Evolutionary conservation across 768 basidiomycete genomes (phyloP).

Genomic region (Tephrocybe sp.): DNA sequence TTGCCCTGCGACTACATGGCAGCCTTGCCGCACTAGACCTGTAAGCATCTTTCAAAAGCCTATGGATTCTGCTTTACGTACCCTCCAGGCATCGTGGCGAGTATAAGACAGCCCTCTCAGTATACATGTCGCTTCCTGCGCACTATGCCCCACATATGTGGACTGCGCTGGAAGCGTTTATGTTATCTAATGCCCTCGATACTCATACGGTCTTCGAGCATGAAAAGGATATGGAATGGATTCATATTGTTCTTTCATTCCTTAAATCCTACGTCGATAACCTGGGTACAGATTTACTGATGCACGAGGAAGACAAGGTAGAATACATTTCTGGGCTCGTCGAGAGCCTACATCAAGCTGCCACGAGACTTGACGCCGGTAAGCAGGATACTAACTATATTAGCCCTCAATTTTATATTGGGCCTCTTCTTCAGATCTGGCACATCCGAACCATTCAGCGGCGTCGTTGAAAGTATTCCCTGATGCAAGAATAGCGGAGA

Average conservation of each 20-base stretch:
- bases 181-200: conserved; percentile 74
- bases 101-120: conserved; percentile 59
- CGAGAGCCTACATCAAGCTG: conserved; percentile 45
- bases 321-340: conserved; percentile 56
- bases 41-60: conserved; percentile 45
- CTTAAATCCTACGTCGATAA: conserved; percentile 67
- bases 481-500: conserved; percentile 51
- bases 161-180: conserved; percentile 77
- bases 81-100: conserved; percentile 63
- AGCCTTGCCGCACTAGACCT: conserved; percentile 85
- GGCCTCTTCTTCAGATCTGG: conserved; percentile 48
- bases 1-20: conserved; percentile 83
- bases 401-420: not conserved
- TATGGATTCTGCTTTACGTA: not conserved
- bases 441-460: conserved; percentile 68
- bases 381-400: conserved; percentile 10
- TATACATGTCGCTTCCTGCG: conserved; percentile 79
- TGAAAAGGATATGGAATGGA: conserved; percentile 75
- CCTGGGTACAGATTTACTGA: conserved; percentile 49
- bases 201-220: conserved; percentile 59
- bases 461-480: conserved; percentile 51
- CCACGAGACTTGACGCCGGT: conserved; percentile 58
- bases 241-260: conserved; percentile 74
- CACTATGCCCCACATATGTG: conserved; percentile 84
- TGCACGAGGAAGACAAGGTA: conserved; percentile 49